phyloP scores from a whole-genome alignment of 2,329 filamentous ascomycete genomes.

The Tolypocladium nubicola region DNA sequence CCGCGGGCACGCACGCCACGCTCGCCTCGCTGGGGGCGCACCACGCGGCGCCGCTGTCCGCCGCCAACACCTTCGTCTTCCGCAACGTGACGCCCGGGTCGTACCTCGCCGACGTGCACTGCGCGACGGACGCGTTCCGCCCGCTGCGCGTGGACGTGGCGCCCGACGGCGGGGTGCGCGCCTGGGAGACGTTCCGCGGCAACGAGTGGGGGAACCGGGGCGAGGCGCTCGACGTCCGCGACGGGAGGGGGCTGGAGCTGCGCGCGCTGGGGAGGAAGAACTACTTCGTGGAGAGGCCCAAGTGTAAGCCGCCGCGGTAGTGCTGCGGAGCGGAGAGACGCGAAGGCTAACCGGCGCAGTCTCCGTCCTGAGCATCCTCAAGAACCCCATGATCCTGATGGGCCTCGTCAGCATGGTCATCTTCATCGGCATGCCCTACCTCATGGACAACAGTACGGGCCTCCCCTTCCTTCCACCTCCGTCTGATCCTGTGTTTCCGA shows the following conservation, averaged over 20 bases:
- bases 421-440: slow-evolving; percentile 86
- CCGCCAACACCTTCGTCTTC: slow-evolving; percentile 66
- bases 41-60: slow-evolving; percentile 51
- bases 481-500: not conserved
- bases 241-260: slow-evolving; percentile 45
- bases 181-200: slow-evolving; percentile 79
- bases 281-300: slow-evolving; percentile 66
- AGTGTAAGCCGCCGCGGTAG: slow-evolving; percentile 47
- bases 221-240: slow-evolving; percentile 38
- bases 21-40: slow-evolving; percentile 30
- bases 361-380: slow-evolving; percentile 70
- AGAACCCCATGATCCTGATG: slow-evolving; percentile 95
- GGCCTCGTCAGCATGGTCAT: slow-evolving; percentile 71
- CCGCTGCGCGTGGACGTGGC: slow-evolving; percentile 70
- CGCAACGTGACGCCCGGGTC: slow-evolving; percentile 57
- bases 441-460: slow-evolving; percentile 90
- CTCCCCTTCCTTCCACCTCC: not conserved
- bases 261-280: slow-evolving; percentile 53
- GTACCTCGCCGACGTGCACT: slow-evolving; percentile 76
- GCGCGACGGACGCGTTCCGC: slow-evolving; percentile 62
- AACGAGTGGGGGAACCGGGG: slow-evolving; percentile 88
- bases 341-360: slow-evolving; percentile 33
- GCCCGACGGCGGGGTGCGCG: slow-evolving; percentile 37
- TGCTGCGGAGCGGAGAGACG: not conserved
- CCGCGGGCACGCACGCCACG: slow-evolving; percentile 56